phyloP scores from a whole-genome alignment of 257 asterid genomes.

The Fraxinus anomala region DNA sequence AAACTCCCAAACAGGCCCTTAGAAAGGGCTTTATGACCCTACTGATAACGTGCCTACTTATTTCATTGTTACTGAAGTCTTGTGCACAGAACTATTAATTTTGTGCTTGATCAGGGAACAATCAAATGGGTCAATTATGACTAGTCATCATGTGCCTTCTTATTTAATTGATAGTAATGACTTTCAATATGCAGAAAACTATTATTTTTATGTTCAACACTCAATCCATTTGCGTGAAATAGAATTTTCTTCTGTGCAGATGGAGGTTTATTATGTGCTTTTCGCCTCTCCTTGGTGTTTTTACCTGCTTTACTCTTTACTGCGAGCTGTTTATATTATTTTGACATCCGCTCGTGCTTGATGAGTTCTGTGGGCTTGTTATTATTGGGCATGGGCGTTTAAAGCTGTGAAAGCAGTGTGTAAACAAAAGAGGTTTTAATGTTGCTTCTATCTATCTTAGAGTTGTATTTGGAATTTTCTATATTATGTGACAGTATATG shows the following conservation, averaged over 20 bases:
- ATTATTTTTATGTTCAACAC: background rate
- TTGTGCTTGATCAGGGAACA: background rate
- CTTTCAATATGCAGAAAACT: background rate
- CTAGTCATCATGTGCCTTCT: background rate
- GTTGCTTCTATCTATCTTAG: background rate
- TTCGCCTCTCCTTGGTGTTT: background rate
- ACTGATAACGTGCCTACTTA: background rate
- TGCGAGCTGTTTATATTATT: background rate
- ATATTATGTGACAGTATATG: background rate
- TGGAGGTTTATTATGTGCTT: background rate
- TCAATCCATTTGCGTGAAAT: background rate
- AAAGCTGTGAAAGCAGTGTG: background rate
- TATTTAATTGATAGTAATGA: background rate
- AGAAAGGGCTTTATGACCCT: background rate
- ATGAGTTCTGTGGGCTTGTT: background rate
- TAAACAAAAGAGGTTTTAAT: background rate
- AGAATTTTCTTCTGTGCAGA: background rate
- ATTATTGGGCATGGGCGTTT: background rate
- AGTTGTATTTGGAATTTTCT: constrained; percentile 7
- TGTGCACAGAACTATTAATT: background rate
- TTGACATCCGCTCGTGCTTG: background rate
- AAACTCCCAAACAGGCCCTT: too few relatives aligned
- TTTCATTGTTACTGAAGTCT: background rate
- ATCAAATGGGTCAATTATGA: background rate
- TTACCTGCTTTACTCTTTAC: background rate